Percentiles rank a stretch among this genome's conserved stretches.
These are phyloP conservation scores for Aureobasidium melanogenum DNA, from an alignment of 2,329 filamentous ascomycete species.

Conservation along the genomic window DNA sequence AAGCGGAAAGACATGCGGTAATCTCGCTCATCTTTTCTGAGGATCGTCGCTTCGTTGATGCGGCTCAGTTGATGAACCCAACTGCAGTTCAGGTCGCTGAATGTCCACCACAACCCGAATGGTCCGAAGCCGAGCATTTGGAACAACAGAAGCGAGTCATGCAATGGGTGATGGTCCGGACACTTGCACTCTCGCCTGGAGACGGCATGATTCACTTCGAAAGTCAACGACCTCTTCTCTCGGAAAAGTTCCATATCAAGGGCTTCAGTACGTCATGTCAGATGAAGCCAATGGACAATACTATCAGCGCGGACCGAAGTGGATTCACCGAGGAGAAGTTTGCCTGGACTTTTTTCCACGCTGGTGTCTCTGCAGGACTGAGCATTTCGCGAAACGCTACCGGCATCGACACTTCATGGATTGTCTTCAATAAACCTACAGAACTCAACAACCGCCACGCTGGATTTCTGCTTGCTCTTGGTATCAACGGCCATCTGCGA, in stretches of 20 bases:
- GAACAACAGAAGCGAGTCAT: conserved; percentile 90
- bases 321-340: conserved; percentile 92
- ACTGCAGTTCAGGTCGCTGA: conserved; percentile 71
- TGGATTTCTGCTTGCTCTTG: conserved; percentile 81
- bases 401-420: conserved; percentile 97
- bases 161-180: conserved; percentile 75
- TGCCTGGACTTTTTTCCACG: conserved; percentile 97
- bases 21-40: conserved; percentile 85
- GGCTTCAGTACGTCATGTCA: conserved; percentile 89
- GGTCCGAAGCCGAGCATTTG: conserved; percentile 77
- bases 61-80: conserved; percentile 75
- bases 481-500: conserved; percentile 90
- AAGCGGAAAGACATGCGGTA: conserved; percentile 67
- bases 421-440: conserved; percentile 90
- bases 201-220: conserved; percentile 83
- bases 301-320: conserved; percentile 82
- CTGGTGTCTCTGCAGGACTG: conserved; percentile 84
- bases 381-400: conserved; percentile 83
- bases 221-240: conserved; percentile 77
- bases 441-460: conserved; percentile 95
- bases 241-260: conserved; percentile 80
- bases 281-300: conserved; percentile 85
- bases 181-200: conserved; percentile 79
- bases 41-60: conserved; percentile 82
- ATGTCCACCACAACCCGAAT: conserved; percentile 63